Evolutionary conservation across 1,139 yeast genomes (phyloP).

Genomic region (Nakaseomyces delphensis): DNA sequence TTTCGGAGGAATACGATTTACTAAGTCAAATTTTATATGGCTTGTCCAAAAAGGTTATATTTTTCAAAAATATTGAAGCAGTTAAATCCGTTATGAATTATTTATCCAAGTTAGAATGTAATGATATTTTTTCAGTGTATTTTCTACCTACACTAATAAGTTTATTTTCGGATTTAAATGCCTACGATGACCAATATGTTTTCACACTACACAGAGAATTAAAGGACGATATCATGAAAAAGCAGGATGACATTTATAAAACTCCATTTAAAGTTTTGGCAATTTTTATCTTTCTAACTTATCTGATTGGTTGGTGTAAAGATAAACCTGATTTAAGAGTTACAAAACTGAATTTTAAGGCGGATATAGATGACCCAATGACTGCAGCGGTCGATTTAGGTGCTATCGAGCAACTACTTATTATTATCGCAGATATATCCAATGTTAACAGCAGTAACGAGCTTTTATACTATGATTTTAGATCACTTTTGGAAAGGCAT

Average conservation of each 20-base stretch:
- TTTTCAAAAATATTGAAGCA: conserved; percentile 32
- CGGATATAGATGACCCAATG: conserved; percentile 44
- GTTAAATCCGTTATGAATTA: conserved; percentile 38
- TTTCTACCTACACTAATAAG: conserved; percentile 54
- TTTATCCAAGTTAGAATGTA: conserved; percentile 40
- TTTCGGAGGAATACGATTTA: conserved; percentile 60
- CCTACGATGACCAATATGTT: conserved; percentile 32
- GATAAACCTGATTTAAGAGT: conserved; percentile 35
- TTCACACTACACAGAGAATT: conserved; percentile 32
- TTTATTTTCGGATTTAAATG: conserved; percentile 34
- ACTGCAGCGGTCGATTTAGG: conserved; percentile 52
- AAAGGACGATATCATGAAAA: conserved; percentile 24
- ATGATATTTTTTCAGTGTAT: conserved; percentile 56
- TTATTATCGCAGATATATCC: conserved; percentile 61
- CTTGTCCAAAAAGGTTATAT: conserved; percentile 35
- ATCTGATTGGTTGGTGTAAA: conserved; percentile 67
- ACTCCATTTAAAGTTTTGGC: conserved; percentile 54
- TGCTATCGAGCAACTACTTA: conserved; percentile 70
- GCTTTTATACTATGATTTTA: conserved; percentile 51
- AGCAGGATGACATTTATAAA: conserved; percentile 39
- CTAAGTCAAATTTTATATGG: conserved; percentile 59
- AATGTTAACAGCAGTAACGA: conserved; percentile 31
- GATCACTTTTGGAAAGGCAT: conserved; percentile 58
- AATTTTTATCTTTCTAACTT: conserved; percentile 51
- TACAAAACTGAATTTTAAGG: conserved; percentile 37